phyloP scores from a whole-genome alignment of 345 rosid genomes.

The Citropsis articulata region DNA sequence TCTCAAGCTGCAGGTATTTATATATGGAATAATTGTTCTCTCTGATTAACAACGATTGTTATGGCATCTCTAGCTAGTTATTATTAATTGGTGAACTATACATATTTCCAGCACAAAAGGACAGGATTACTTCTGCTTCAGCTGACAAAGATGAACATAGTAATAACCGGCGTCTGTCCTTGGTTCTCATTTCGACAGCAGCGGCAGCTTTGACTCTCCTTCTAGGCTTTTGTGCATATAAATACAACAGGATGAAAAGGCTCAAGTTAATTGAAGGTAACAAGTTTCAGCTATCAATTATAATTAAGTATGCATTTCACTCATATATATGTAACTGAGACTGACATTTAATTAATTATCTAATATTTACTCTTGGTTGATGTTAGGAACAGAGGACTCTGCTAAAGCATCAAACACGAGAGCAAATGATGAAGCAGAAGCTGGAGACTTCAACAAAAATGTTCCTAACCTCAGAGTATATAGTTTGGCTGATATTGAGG shows the following conservation, averaged over 20 bases:
- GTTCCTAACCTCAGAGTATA: slow-evolving; percentile 3
- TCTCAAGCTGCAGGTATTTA: slow-evolving; percentile 25
- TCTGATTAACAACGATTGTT: rapidly evolving
- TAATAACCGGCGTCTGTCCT: neutral
- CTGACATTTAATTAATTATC: neutral
- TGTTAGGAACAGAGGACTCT: neutral
- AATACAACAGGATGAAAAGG: slow-evolving; percentile 14
- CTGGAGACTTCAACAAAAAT: neutral
- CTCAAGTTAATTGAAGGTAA: neutral
- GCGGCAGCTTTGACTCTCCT: slow-evolving; percentile 20
- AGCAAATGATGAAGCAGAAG: neutral
- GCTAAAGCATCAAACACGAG: neutral
- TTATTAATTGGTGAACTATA: neutral
- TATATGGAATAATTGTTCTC: no score
- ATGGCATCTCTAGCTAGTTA: neutral
- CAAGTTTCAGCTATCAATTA: no score
- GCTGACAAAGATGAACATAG: neutral
- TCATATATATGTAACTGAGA: no score
- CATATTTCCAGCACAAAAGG: slow-evolving; percentile 17
- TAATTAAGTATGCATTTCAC: slow-evolving; percentile 9
- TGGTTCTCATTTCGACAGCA: slow-evolving; percentile 23
- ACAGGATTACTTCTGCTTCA: neutral
- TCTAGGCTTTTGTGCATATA: neutral
- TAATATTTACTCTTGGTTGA: neutral
- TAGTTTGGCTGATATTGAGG: neutral